Percentiles rank a stretch among this genome's conserved stretches.
phyloP scores from a whole-genome alignment of 2,329 filamentous ascomycete species.

The Colletotrichum theobromicola region DNA sequence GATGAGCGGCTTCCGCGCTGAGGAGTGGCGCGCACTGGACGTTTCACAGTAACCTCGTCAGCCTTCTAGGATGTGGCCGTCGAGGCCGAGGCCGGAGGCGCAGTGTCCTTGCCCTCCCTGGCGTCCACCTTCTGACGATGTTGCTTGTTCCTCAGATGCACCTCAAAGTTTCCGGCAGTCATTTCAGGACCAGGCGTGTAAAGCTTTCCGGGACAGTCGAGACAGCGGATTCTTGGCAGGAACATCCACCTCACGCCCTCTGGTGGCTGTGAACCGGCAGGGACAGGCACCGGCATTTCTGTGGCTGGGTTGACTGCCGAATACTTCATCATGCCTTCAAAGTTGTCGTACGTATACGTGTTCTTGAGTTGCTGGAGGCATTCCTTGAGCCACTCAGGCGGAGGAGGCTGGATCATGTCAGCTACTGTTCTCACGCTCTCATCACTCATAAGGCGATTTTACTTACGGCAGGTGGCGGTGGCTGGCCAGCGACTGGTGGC shows the following conservation, averaged over 20 bases:
- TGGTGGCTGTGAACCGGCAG: slow-evolving; percentile 55
- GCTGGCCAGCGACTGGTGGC: slow-evolving; percentile 62
- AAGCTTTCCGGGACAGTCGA: slow-evolving; percentile 90
- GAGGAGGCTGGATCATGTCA: slow-evolving; percentile 66
- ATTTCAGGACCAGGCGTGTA: slow-evolving; percentile 89
- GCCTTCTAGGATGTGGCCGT: background rate
- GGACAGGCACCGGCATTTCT: slow-evolving; percentile 64
- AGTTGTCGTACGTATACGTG: slow-evolving; percentile 79
- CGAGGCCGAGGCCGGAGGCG: background rate
- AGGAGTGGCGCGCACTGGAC: background rate
- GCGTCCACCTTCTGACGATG: slow-evolving; percentile 73
- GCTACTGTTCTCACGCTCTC: background rate
- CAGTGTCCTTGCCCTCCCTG: slow-evolving; percentile 31
- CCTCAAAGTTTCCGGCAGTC: slow-evolving; percentile 89
- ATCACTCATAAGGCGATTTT: background rate
- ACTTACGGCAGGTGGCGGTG: slow-evolving; percentile 66
- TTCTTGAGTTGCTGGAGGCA: slow-evolving; percentile 75
- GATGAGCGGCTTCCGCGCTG: background rate
- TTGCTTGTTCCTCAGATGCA: slow-evolving; percentile 84
- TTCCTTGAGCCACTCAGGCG: slow-evolving; percentile 82
- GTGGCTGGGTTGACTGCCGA: slow-evolving; percentile 78
- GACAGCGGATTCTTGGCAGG: slow-evolving; percentile 87
- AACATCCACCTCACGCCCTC: slow-evolving; percentile 79
- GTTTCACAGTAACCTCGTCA: background rate
- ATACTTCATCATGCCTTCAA: slow-evolving; percentile 92